A percentile compares a stretch with the other conserved stretches of the same genome.
phyloP scores from a whole-genome alignment of 75 land plant genomes.

The Cunninghamia lanceolata region DNA sequence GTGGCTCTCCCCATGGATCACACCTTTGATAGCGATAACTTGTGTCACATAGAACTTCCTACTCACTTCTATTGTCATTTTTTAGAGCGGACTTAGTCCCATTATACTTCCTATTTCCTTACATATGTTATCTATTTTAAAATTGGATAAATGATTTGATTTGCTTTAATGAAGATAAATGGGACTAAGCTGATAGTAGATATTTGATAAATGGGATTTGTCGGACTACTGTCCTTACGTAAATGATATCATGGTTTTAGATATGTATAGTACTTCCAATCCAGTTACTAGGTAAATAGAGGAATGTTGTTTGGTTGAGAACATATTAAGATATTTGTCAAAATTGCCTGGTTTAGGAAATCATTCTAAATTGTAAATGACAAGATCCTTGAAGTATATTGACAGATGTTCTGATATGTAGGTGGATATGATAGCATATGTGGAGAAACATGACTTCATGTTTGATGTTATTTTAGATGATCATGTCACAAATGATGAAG shows the following conservation, averaged over 20 bases:
- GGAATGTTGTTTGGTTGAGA: neutral
- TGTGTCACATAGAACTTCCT: neutral
- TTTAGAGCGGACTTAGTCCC: neutral
- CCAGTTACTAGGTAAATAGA: neutral
- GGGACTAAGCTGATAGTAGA: neutral
- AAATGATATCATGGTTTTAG: neutral
- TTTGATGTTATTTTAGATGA: constrained; percentile 97
- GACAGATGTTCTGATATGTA: constrained; percentile 16
- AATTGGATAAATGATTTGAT: neutral
- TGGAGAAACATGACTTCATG: constrained; percentile 95
- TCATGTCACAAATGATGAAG: constrained; percentile 93
- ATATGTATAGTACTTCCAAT: neutral
- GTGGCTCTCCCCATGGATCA: neutral
- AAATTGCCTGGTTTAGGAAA: neutral
- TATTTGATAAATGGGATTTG: neutral
- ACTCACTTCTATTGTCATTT: neutral
- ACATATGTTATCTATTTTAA: neutral
- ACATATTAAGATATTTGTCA: neutral
- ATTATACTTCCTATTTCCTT: neutral
- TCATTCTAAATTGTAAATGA: neutral
- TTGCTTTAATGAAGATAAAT: neutral
- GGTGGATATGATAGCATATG: constrained; percentile 99
- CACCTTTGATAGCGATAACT: too few relatives aligned
- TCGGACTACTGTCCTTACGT: too few relatives aligned
- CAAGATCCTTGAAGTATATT: neutral